Percentiles rank a stretch among this genome's conserved stretches.
These are phyloP conservation scores for Fusarium setosum DNA, from an alignment of 2,329 filamentous ascomycete species.

Conservation along the genomic window DNA sequence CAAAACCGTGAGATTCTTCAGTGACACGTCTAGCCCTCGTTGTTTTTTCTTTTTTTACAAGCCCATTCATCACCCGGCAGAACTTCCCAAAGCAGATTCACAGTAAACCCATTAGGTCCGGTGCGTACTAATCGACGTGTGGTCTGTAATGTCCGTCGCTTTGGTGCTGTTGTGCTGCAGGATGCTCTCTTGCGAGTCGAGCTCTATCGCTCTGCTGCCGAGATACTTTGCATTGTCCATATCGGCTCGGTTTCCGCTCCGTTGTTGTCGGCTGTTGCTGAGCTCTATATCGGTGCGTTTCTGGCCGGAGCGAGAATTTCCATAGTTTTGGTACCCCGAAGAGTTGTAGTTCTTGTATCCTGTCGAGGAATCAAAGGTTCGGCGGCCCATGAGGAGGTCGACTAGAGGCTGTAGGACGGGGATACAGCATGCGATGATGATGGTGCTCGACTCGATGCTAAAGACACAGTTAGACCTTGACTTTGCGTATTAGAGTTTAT, in stretches of 20 bases:
- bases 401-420: conserved; percentile 49
- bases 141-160: background rate
- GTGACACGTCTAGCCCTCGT: too few relatives aligned
- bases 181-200: conserved; percentile 25
- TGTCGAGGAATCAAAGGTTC: conserved; percentile 25
- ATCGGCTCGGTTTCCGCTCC: background rate
- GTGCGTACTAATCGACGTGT: too few relatives aligned
- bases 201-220: conserved; percentile 11
- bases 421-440: conserved; percentile 51
- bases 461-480: background rate
- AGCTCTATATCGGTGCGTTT: conserved; percentile 23
- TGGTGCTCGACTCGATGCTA: conserved; percentile 48
- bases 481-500: background rate
- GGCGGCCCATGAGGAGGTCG: conserved; percentile 38
- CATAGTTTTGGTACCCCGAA: conserved; percentile 16
- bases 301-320: conserved; percentile 12
- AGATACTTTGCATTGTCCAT: conserved; percentile 10
- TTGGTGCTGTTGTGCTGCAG: conserved; percentile 5
- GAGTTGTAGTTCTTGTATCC: conserved; percentile 28
- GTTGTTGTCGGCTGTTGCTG: background rate
- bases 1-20: too few relatives aligned
- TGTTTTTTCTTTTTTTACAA: too few relatives aligned
- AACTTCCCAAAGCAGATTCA: too few relatives aligned
- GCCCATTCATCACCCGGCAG: too few relatives aligned
- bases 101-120: too few relatives aligned